These are phyloP conservation scores for Pouteria glomerata DNA, from an alignment of 148 eudicot genomes.

Conservation along the genomic window DNA sequence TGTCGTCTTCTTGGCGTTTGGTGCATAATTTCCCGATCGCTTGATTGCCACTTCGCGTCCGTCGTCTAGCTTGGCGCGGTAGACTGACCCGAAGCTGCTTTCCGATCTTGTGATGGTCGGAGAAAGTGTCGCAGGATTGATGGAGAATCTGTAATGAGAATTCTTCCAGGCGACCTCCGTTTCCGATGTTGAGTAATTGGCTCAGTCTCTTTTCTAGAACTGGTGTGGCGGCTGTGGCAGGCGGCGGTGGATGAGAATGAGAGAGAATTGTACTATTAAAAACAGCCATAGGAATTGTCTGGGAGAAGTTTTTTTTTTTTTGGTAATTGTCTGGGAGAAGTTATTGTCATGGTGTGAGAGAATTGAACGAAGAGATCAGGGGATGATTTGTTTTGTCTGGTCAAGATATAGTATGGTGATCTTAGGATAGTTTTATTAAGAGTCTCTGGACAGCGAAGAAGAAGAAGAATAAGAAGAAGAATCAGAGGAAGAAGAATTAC, in stretches of 20 bases:
- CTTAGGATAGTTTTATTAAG: no score
- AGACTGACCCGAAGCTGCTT: conserved; percentile 89
- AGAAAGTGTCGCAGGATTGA: conserved; percentile 58
- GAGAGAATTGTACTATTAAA: not conserved
- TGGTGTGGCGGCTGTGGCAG: not conserved
- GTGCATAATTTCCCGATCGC: conserved; percentile 41
- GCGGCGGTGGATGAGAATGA: not conserved
- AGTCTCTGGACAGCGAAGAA: no score
- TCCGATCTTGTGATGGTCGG: conserved; percentile 58
- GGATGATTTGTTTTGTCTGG: not conserved
- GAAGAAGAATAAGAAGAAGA: no score
- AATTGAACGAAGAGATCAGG: not conserved
- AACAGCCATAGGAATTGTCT: conserved; percentile 22
- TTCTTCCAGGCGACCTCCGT: conserved; percentile 48
- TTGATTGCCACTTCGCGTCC: conserved; percentile 70
- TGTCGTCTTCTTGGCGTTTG: conserved; percentile 59
- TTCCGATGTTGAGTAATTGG: conserved; percentile 58
- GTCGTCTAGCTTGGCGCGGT: conserved; percentile 45
- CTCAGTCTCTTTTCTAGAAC: conserved; percentile 56
- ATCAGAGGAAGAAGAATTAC: not conserved
- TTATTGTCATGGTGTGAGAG: conserved; percentile 30
- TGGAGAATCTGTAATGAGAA: conserved; percentile 46
- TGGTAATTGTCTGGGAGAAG: no score
- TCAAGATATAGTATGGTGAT: not conserved
- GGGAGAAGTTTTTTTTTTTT: conserved; percentile 9